A percentile compares a stretch with the other conserved stretches of the same genome.
Conservation (phyloP, 495 filamentous ascomycete species). For the Astrocystis sublimbata region DNA sequence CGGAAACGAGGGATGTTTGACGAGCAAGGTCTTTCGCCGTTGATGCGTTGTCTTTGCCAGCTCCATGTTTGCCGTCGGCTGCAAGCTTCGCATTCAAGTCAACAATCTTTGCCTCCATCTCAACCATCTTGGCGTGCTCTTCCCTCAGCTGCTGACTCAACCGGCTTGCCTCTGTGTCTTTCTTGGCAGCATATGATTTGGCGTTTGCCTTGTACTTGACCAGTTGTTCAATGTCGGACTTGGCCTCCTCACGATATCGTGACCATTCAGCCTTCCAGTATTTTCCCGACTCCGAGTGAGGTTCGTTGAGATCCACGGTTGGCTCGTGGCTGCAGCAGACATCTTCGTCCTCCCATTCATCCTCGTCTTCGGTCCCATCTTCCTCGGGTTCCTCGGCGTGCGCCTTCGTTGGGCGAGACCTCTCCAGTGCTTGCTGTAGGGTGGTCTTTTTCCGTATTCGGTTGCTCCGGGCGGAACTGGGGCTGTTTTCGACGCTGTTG, state of each 20-base stretch:
- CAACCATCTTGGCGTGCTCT: conserved; percentile 58
- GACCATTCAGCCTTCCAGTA: conserved; percentile 95
- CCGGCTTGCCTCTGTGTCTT: conserved; percentile 76
- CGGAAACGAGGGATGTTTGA: conserved; percentile 65
- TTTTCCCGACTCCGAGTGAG: conserved; percentile 79
- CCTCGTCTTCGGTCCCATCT: conserved; percentile 33
- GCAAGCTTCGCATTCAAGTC: conserved; percentile 60
- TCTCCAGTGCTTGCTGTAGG: conserved; percentile 58
- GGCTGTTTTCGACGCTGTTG: conserved; percentile 59
- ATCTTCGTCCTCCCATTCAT: conserved; percentile 46
- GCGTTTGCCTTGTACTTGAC: conserved; percentile 79
- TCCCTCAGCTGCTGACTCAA: conserved; percentile 71
- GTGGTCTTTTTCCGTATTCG: conserved; percentile 44
- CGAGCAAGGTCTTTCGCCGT: conserved; percentile 61
- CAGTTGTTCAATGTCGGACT: conserved; percentile 73
- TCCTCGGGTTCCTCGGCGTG: conserved; percentile 24
- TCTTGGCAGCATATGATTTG: conserved; percentile 86
- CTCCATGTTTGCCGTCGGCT: conserved; percentile 36
- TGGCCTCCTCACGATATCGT: conserved; percentile 76
- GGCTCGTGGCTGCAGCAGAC: conserved; percentile 55
- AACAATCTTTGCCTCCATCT: conserved; percentile 61
- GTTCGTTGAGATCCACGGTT: conserved; percentile 76
- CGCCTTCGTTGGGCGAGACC: conserved; percentile 36
- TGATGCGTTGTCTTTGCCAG: conserved; percentile 49
- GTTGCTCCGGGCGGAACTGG: conserved; percentile 33